These are phyloP conservation scores for Cryphonectria naterciae DNA, from an alignment of 2,329 filamentous ascomycete genomes.

Conservation along the genomic window DNA sequence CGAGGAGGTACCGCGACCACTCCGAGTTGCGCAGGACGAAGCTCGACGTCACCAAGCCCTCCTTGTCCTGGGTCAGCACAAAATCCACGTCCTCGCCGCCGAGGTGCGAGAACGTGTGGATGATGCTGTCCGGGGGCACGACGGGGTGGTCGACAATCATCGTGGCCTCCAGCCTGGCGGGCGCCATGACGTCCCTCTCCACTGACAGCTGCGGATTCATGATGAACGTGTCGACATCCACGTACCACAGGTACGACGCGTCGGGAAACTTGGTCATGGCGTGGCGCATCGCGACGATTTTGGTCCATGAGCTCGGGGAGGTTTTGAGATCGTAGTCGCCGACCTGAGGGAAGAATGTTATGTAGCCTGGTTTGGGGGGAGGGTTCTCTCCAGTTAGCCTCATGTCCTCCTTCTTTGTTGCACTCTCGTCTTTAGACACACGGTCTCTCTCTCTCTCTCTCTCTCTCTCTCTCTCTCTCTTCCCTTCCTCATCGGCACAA, in stretches of 20 bases:
- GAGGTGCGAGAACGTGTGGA: slow-evolving; percentile 89
- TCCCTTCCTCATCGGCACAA: background rate
- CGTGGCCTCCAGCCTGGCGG: slow-evolving; percentile 68
- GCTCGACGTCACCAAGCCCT: slow-evolving; percentile 76
- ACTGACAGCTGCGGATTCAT: slow-evolving; percentile 78
- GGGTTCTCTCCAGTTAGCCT: slow-evolving; percentile 68
- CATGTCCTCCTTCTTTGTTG: background rate
- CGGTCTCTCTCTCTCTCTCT: background rate
- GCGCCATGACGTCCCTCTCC: slow-evolving; percentile 71
- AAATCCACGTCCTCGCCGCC: slow-evolving; percentile 78
- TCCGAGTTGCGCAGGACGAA: slow-evolving; percentile 82
- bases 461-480: background rate
- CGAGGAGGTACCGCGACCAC: slow-evolving; percentile 90
- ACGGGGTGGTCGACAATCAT: slow-evolving; percentile 88
- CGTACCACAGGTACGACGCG: slow-evolving; percentile 81
- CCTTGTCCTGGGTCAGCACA: slow-evolving; percentile 81
- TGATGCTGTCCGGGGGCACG: slow-evolving; percentile 94
- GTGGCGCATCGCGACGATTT: slow-evolving; percentile 85
- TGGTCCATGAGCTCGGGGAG: slow-evolving; percentile 69
- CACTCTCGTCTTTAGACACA: background rate
- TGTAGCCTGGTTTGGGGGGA: slow-evolving; percentile 78
- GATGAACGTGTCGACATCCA: slow-evolving; percentile 83
- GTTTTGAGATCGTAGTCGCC: slow-evolving; percentile 73
- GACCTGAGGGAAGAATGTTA: slow-evolving; percentile 78
- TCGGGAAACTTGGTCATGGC: slow-evolving; percentile 81